Conservation (phyloP, 306 rosid species). For the Mucuna pruriens region DNA sequence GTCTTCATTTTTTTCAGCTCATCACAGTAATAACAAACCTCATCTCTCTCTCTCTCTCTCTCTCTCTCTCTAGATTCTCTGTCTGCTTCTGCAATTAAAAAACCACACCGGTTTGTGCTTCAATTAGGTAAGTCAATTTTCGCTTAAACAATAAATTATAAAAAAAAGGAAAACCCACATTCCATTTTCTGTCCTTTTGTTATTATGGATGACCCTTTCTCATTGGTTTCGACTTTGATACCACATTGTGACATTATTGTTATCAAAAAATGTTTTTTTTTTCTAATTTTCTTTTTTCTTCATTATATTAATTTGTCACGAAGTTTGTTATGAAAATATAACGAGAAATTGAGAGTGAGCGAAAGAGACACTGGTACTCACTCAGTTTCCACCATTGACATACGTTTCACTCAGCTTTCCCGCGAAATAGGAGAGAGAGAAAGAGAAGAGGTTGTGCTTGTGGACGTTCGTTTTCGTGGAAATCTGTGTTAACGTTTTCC, state of each 20-base stretch:
- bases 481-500: background rate
- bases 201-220: background rate
- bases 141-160: background rate
- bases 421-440: background rate
- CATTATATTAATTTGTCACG: background rate
- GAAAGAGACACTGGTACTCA: slow-evolving; percentile 8
- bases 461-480: background rate
- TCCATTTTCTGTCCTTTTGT: background rate
- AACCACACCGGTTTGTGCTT: background rate
- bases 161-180: background rate
- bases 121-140: background rate
- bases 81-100: background rate
- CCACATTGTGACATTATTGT: background rate
- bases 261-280: background rate
- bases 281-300: background rate
- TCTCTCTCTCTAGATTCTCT: background rate
- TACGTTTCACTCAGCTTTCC: slow-evolving; percentile 34
- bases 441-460: background rate
- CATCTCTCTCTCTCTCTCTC: background rate
- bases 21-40: background rate
- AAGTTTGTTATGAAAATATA: background rate
- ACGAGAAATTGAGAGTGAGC: background rate
- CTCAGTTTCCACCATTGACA: slow-evolving; percentile 29
- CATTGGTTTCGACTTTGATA: background rate
- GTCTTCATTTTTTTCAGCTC: background rate